phyloP scores from a whole-genome alignment of 805 yeast species.

The Suhomyces pyralidae region DNA sequence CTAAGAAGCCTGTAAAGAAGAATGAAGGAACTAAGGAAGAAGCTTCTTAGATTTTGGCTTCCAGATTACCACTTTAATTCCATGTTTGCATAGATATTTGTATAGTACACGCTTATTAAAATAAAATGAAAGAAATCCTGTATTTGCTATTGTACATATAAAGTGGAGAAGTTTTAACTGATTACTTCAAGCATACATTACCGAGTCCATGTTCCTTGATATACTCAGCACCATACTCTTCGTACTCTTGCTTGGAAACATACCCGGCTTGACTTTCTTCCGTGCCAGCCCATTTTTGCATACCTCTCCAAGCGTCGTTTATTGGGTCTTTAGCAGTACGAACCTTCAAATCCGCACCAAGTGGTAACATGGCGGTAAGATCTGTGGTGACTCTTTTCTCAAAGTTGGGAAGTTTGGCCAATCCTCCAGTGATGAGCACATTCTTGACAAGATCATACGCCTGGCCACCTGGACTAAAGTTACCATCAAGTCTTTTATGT shows the following conservation, averaged over 20 bases:
- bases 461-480: constrained; percentile 54
- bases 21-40: not conserved
- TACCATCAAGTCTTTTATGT: constrained; percentile 55
- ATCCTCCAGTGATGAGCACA: constrained; percentile 86
- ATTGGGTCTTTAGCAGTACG: constrained; percentile 64
- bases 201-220: constrained; percentile 84
- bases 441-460: constrained; percentile 54
- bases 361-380: constrained; percentile 68
- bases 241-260: constrained; percentile 70
- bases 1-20: constrained; percentile 12
- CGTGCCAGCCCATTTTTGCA: constrained; percentile 71
- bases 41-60: not conserved
- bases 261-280: constrained; percentile 45
- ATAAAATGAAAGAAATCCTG: not conserved
- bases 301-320: constrained; percentile 90
- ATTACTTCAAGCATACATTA: constrained; percentile 43
- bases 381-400: constrained; percentile 67
- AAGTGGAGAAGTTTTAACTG: not conserved
- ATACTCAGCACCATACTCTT: constrained; percentile 87
- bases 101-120: constrained; percentile 1
- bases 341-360: constrained; percentile 57
- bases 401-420: constrained; percentile 61
- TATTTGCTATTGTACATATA: not conserved
- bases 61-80: not conserved
- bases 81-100: constrained; percentile 2